Conservation (phyloP, 2,329 filamentous ascomycete species). For the Fusarium armeniacum region DNA sequence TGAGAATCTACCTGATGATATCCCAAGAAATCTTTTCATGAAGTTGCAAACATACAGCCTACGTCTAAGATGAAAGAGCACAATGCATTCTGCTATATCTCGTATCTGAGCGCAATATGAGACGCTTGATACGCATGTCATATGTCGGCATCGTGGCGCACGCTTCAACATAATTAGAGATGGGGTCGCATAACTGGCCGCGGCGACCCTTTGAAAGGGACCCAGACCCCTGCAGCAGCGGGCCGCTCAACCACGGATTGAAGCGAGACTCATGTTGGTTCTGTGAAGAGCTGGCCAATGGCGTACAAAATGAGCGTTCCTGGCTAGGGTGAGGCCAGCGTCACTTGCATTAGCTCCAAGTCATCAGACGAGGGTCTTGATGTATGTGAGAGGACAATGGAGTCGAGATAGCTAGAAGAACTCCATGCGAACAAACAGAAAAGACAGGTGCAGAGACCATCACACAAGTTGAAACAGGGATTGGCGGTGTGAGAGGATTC, state of each 20-base stretch:
- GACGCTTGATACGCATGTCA: constrained; percentile 22
- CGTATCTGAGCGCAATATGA: not conserved
- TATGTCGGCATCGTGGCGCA: constrained; percentile 33
- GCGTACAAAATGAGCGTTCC: constrained; percentile 28
- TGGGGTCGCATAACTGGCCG: constrained; percentile 45
- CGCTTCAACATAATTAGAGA: constrained; percentile 23
- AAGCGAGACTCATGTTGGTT: constrained; percentile 36
- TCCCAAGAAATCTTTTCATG: not conserved
- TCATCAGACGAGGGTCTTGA: constrained; percentile 39
- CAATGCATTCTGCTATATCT: not conserved
- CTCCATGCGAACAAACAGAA: constrained; percentile 1
- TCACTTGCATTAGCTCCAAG: constrained; percentile 50
- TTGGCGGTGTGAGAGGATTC: not conserved
- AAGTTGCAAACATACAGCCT: not conserved
- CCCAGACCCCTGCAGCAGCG: constrained; percentile 47
- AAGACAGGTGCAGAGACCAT: not conserved
- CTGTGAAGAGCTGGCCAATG: constrained; percentile 44
- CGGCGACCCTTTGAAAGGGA: constrained; percentile 36
- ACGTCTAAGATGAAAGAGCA: not conserved
- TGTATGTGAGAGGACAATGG: constrained; percentile 22
- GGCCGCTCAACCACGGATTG: constrained; percentile 46
- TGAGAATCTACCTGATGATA: constrained; percentile 7
- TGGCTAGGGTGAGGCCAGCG: constrained; percentile 48
- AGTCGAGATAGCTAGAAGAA: not conserved
- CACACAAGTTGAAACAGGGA: not conserved